Evolutionary conservation across 495 filamentous ascomycete species (phyloP), one percentile per base, ranked within the genome.

Genomic region (Pseudoneurospora amorphoporcata): DNA sequence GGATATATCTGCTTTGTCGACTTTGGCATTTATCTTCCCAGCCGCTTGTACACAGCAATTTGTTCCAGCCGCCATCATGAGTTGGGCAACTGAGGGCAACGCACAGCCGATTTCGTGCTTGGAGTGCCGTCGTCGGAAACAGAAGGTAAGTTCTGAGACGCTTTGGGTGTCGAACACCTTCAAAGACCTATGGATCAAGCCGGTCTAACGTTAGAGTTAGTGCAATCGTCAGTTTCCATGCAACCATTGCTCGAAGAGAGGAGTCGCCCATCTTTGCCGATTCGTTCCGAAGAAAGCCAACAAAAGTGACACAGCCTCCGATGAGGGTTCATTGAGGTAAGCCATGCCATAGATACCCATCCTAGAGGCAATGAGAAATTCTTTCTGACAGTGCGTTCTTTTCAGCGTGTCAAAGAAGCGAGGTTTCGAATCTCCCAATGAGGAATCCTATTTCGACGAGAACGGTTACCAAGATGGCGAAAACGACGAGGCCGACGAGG

Each of bases 161-260:
- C 37, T 58, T 12, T 40, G 17, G n/a, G 8, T 37, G 40, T 39
- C 47, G 38, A 23, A 70, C n/a, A 29, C 14, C 19, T 39, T 39
- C 58, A 47, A 58, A 58, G 17, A 38, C 29, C 17, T 8, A 3
- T 71, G 39, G 47, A 40, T 69, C 40, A 65, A 19, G 41, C 12
- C 43, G 39, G 16, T 37, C 73, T 77, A 71, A 79, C 73, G 17
- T 45, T 41, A 10, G 19, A 71, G 12, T 23, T 69, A 85, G 83
- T 85, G 83, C 75, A 82, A 81, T 69, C 77, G 80, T 23, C 73
- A 80, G 73, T 85, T 83, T 70, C 83, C 83, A 2, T 85, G 83
- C 76, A 82, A 82, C 61, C 82, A 84, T 69, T 85, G 83, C 76
- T 70, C 77, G 19, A 78, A 79, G 69, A 74, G 83, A 72, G 79